Percentiles rank a stretch among this genome's conserved stretches.
Conservation (phyloP, 2,329 filamentous ascomycete species). For the Colletotrichum cordylinicola region DNA sequence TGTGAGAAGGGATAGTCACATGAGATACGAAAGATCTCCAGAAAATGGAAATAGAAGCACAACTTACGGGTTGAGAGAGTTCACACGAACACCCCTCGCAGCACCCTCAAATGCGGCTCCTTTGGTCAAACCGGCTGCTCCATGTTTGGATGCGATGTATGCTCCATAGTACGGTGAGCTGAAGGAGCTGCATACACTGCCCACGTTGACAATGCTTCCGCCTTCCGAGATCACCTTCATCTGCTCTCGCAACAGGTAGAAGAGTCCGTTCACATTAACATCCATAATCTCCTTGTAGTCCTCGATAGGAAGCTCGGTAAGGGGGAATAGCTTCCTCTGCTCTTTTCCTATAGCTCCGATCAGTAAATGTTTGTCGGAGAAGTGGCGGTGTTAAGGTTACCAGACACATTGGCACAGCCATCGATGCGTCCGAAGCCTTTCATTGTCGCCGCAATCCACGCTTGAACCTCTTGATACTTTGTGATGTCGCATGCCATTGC, state of each 20-base stretch:
- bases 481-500: background rate
- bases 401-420: conserved; percentile 4
- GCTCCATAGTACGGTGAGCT: conserved; percentile 33
- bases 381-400: background rate
- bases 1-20: background rate
- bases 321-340: conserved; percentile 30
- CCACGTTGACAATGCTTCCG: conserved; percentile 51
- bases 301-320: conserved; percentile 24
- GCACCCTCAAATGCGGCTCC: conserved; percentile 44
- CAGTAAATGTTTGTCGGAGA: background rate
- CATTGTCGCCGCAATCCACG: background rate
- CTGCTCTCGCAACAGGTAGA: conserved; percentile 26
- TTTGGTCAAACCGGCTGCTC: conserved; percentile 42
- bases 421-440: background rate
- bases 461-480: background rate
- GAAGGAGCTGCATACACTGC: conserved; percentile 36
- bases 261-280: conserved; percentile 26
- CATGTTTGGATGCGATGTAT: conserved; percentile 41
- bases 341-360: conserved; percentile 1
- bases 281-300: conserved; percentile 25
- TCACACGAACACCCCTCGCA: conserved; percentile 25
- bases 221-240: conserved; percentile 31
- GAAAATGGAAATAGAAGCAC: background rate
- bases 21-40: background rate
- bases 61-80: conserved; percentile 20